A percentile compares a stretch with the other conserved stretches of the same genome.
Evolutionary conservation across 176 grass and related monocot species (phyloP).

Genomic region (Alloteropsis semialata): DNA sequence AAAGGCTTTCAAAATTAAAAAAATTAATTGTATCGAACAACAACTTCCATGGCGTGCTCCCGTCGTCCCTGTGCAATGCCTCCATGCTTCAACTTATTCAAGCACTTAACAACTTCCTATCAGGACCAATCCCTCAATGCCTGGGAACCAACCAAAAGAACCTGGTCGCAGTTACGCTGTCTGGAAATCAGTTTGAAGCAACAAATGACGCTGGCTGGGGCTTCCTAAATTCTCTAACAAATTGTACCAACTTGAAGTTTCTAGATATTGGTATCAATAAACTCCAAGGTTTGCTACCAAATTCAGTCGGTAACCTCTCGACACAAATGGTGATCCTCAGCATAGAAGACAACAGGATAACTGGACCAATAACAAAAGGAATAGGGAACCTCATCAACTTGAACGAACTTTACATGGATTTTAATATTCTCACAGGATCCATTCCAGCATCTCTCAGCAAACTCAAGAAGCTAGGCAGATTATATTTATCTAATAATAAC

Average conservation of each 20-base stretch:
- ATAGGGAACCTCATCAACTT: constrained; percentile 22
- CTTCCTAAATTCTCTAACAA: not conserved
- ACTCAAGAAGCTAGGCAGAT: not conserved
- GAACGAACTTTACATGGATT: not conserved
- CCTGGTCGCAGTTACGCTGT: no score
- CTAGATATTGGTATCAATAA: not conserved
- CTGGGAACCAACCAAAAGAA: not conserved
- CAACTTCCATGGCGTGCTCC: not conserved
- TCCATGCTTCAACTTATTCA: not conserved
- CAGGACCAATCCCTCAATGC: not conserved
- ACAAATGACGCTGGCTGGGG: not conserved
- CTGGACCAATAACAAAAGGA: constrained; percentile 23
- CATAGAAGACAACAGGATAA: constrained; percentile 18
- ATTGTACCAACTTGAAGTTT: not conserved
- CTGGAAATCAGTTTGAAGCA: not conserved
- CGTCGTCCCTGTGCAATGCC: not conserved
- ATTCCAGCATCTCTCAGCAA: constrained; percentile 23
- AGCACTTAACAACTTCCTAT: not conserved
- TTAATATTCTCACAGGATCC: not conserved
- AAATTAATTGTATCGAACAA: accelerated
- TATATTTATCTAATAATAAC: constrained; percentile 12
- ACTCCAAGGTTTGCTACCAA: constrained; percentile 17
- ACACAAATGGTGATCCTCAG: not conserved
- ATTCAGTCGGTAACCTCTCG: constrained; percentile 21
- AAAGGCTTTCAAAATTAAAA: not conserved